Conservation (phyloP, 306 rosid genomes). For the Cotoneaster glaucophyllus region DNA sequence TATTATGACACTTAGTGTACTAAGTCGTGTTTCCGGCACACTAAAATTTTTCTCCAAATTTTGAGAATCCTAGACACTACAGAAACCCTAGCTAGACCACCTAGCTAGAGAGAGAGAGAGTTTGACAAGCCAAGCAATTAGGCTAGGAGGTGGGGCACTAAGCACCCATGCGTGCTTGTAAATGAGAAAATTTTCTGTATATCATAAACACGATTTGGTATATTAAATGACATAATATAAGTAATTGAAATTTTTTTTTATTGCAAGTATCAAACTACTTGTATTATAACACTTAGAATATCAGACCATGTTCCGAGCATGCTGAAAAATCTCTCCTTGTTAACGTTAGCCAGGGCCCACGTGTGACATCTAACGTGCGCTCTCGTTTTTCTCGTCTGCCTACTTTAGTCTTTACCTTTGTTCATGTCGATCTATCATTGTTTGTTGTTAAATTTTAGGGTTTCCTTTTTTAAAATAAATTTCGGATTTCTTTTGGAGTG, state of each 20-base stretch:
- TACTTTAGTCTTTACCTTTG: background rate
- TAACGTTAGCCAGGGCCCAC: conserved; percentile 37
- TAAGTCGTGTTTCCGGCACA: no score
- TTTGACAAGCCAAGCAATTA: conserved; percentile 39
- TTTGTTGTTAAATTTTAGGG: background rate
- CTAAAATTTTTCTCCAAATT: background rate
- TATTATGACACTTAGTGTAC: no score
- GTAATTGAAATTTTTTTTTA: no score
- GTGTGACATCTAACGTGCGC: conserved; percentile 42
- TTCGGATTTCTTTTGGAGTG: background rate
- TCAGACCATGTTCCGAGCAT: accelerated
- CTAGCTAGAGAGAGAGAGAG: conserved; percentile 2
- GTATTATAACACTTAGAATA: no score
- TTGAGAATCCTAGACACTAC: background rate
- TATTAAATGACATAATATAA: no score
- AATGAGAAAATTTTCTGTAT: no score
- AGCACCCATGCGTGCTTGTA: conserved; percentile 42
- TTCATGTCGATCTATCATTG: background rate
- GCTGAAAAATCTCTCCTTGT: no score
- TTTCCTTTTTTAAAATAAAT: background rate
- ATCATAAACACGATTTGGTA: no score
- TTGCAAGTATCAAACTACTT: no score
- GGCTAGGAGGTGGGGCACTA: conserved; percentile 43
- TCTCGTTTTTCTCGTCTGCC: conserved; percentile 32
- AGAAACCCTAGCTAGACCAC: background rate